Evolutionary conservation across 1,139 yeast genomes (phyloP).

Genomic region (Debaryomyces singareniensis): DNA sequence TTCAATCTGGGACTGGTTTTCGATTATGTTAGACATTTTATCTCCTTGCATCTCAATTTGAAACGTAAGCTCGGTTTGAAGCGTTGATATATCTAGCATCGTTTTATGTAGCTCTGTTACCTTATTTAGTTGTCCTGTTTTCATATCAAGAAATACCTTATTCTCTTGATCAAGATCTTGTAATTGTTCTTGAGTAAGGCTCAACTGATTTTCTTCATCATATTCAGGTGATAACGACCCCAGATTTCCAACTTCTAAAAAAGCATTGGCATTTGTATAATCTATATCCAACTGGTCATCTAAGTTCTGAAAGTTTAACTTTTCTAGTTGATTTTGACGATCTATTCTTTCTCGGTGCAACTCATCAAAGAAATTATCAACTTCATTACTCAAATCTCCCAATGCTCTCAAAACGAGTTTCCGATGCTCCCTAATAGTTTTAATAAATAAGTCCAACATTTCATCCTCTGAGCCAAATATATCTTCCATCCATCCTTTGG

Average conservation of each 20-base stretch:
- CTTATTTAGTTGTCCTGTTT: slow-evolving; percentile 61
- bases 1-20: slow-evolving; percentile 66
- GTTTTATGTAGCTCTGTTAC: slow-evolving; percentile 70
- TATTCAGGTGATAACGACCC: slow-evolving; percentile 13
- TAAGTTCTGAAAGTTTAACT: slow-evolving; percentile 38
- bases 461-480: slow-evolving; percentile 25
- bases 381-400: slow-evolving; percentile 26
- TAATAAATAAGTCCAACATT: slow-evolving; percentile 20
- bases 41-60: slow-evolving; percentile 75
- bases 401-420: slow-evolving; percentile 36
- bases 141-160: slow-evolving; percentile 53
- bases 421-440: slow-evolving; percentile 24
- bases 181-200: slow-evolving; percentile 53
- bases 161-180: slow-evolving; percentile 71
- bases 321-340: slow-evolving; percentile 35
- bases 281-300: slow-evolving; percentile 22
- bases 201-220: slow-evolving; percentile 14
- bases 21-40: slow-evolving; percentile 59
- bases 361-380: slow-evolving; percentile 29
- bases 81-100: slow-evolving; percentile 69
- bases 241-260: slow-evolving; percentile 3
- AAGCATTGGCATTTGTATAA: slow-evolving; percentile 6
- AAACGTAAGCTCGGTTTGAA: slow-evolving; percentile 71
- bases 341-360: slow-evolving; percentile 37
- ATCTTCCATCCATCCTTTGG: slow-evolving; percentile 18